Percentiles rank a stretch among this genome's conserved stretches.
Evolutionary conservation across 73 alveolate species (phyloP).

Genomic region (Paramecium pentaurelia): DNA sequence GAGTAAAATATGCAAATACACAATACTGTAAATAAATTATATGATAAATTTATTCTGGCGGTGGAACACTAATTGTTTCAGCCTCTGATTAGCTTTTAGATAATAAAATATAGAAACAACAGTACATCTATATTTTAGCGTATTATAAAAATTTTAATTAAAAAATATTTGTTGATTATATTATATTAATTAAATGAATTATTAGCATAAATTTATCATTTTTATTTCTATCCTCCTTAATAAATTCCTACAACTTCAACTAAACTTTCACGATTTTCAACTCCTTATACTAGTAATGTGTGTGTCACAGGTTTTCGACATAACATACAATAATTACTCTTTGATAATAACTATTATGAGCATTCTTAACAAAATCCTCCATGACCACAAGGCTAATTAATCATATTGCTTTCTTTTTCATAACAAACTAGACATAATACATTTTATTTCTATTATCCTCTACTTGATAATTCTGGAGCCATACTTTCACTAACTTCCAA

Average conservation of each 20-base stretch:
- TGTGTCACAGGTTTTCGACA: constrained; percentile 34
- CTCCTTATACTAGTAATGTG: neutral
- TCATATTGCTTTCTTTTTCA: constrained; percentile 38
- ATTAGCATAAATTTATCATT: neutral
- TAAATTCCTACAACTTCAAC: neutral
- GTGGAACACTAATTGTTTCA: too few species aligned
- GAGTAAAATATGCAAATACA: too few species aligned
- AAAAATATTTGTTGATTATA: neutral
- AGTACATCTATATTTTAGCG: too few species aligned
- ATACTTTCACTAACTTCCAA: neutral
- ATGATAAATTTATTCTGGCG: too few species aligned
- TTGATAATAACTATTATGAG: neutral
- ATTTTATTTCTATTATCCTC: neutral
- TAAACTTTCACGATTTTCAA: neutral
- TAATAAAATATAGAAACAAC: too few species aligned
- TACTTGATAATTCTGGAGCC: constrained; percentile 25
- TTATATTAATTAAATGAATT: neutral
- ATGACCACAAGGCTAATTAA: constrained; percentile 37
- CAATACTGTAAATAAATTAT: too few species aligned
- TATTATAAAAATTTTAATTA: too few species aligned
- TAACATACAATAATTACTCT: neutral
- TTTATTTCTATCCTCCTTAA: neutral
- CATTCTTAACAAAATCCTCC: constrained; percentile 44
- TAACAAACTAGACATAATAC: neutral
- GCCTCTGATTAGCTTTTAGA: too few species aligned